Base-by-base conservation (phyloP, 2,329 filamentous ascomycete genomes). In the Falciphora oryzae region DNA sequence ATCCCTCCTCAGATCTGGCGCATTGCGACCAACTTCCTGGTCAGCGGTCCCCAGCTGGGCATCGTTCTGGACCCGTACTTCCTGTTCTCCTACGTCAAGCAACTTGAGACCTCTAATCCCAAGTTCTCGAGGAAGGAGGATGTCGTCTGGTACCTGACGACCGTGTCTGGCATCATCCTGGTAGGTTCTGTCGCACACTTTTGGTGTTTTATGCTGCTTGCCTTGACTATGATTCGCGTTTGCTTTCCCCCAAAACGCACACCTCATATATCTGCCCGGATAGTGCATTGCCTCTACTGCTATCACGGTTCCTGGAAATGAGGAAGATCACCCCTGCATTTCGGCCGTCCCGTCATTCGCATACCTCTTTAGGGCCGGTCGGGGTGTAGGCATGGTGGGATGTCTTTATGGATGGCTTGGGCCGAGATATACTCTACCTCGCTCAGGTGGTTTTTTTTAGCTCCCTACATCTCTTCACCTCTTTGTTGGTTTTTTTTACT, bases 261-360 rank as follows among this genome's bases (percentile, higher is more conserved):
- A 75, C 79, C 83, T 85, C 83, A 80, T 81, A 82, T 87, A 90
- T 90, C 89, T 92, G 89, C 89, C 89, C 89, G 89, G 84, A 86
- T 89, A 90, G 89, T 82, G 81, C 73, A 73, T 68, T 72, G 64
- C 70, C 77, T 78, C 83, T 78, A 84, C 89, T 86, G 81, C 88
- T 91, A 88, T 89, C 83, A 81, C 89, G 89, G 89, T 92, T 92
- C 89, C 89, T 92, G 88, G 81, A 90, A 87, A 78, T 81, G 89
- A 92, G 89, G 89, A 83, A 92, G 88, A 92, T 85, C 81, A 85
- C 87, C 89, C 88, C 84, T 86, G 81, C 84, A 83, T 81, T 82
- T 75, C 71, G 75, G 70, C 75, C 78, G 79, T 78, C 80, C 83
- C 82, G 79, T 86, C 83, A 88, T 90, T 89, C 87, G 86, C 86